phyloP scores from a whole-genome alignment of 176 grass and related monocot genomes.

The Miscanthus lutarioriparius region DNA sequence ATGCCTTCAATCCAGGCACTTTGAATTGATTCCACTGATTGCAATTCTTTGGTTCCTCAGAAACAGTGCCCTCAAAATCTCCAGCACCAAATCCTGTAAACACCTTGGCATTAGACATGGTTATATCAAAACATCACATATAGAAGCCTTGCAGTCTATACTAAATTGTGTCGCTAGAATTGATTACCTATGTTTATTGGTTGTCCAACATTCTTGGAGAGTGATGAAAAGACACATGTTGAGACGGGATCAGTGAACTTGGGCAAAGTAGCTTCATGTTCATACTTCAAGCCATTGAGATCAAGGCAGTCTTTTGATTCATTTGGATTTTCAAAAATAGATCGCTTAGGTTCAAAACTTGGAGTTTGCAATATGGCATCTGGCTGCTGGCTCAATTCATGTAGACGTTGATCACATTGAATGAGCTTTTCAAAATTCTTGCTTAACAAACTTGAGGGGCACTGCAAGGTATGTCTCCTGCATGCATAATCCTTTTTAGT shows the following conservation, averaged over 20 bases:
- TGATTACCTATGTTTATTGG: conserved; percentile 59
- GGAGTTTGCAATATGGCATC: conserved; percentile 45
- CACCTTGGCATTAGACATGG: not conserved
- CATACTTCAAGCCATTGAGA: conserved; percentile 37
- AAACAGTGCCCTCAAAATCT: not conserved
- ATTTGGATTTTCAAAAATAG: conserved; percentile 62
- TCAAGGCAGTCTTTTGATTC: conserved; percentile 29
- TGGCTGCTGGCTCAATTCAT: conserved; percentile 58
- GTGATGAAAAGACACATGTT: conserved; percentile 34
- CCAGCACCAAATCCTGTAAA: conserved; percentile 7
- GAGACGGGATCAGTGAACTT: conserved; percentile 45
- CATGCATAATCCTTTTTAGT: conserved; percentile 8
- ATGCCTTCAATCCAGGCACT: conserved; percentile 32
- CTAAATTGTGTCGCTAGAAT: not conserved
- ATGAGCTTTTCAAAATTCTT: conserved; percentile 88
- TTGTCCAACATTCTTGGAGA: conserved; percentile 35
- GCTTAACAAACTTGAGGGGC: conserved; percentile 57
- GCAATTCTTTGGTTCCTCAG: conserved; percentile 31
- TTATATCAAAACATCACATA: not conserved
- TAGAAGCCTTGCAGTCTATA: not conserved
- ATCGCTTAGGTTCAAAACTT: conserved; percentile 46
- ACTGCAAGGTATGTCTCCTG: conserved; percentile 82
- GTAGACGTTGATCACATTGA: conserved; percentile 65
- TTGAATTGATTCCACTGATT: conserved; percentile 37
- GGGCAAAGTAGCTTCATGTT: conserved; percentile 38